Base-by-base conservation (phyloP, 352 stramenopile genomes). In the Stramenopiles sp. region DNA sequence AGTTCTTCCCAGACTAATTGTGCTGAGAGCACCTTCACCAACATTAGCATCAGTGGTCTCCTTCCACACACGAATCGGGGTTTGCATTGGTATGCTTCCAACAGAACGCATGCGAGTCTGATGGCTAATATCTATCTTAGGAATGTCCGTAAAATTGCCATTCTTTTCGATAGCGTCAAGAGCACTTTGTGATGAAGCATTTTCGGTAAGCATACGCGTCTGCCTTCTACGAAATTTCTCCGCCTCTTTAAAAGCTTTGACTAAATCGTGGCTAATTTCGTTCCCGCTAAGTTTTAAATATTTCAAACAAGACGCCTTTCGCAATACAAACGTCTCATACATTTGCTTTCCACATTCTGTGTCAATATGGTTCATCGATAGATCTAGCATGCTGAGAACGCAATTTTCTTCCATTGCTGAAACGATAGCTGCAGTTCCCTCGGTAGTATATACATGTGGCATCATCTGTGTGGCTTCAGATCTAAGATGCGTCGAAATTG, bases 281-380 rank as follows among this genome's bases (percentile, higher is more conserved):
- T 78, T 78, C 4, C 71, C 71, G 22, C 31, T 78, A 14, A 78
- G 31, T 14, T 78, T 78, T 14, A 78, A 78, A 55, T 14, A 55
- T 4, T 55, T 14, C 14, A 55, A 55, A 55, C 14, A 14, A 55
- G 39, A 55, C 4, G 4, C 4, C 14, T 55, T 55, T 14, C 39
- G 39, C 14, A 14, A 4, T 55, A 55, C 14, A 55, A 55, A 55
- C 14, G 39, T 55, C 4, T 55, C 14, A 55, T 14, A 55, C 4
- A 55, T 55, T 4, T 33, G 30, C 14, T 78, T 14, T 14, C 71
- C 22, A 78, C 4, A 31, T 78, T 14, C 71, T 14, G 30, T 78
- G 14, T 78, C 71, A 33, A 78, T 78, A 33, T 78, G 22, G 14
- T 78, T 78, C 71, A 78, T 78, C 8, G 71, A 31, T 33, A 78